These are phyloP conservation scores for Colletotrichum noveboracense DNA, from an alignment of 2,329 filamentous ascomycete species.

Conservation along the genomic window DNA sequence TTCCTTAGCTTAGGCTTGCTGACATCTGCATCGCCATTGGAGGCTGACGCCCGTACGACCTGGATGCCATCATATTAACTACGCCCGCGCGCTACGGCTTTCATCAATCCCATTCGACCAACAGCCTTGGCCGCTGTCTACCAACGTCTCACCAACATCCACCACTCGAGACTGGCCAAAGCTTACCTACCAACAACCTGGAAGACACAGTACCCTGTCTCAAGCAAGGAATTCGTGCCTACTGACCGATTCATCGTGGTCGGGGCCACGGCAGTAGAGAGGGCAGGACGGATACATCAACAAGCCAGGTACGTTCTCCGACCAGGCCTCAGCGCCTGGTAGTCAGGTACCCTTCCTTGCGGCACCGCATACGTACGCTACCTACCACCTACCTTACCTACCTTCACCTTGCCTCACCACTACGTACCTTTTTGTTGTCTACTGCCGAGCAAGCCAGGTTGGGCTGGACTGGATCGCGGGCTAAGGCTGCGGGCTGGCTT, in stretches of 20 bases:
- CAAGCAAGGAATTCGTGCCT: not conserved
- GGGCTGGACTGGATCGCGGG: not conserved
- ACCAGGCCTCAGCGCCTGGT: not conserved
- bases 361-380: not conserved
- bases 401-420: not conserved
- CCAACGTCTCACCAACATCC: not conserved
- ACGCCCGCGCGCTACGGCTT: not conserved
- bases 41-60: not conserved
- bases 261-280: not conserved
- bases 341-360: not conserved
- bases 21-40: not conserved
- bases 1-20: not conserved
- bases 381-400: not conserved
- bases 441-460: not conserved
- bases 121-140: not conserved
- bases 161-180: not conserved
- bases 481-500: not conserved
- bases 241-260: constrained; percentile 7
- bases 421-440: not conserved
- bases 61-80: not conserved
- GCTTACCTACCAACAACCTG: not conserved
- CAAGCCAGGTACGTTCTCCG: constrained; percentile 3
- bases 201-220: not conserved
- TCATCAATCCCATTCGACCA: not conserved
- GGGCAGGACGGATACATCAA: not conserved